These are phyloP conservation scores for Chernovozyma sophiae-reginae DNA, from an alignment of 1,139 yeast species.

Conservation along the genomic window DNA sequence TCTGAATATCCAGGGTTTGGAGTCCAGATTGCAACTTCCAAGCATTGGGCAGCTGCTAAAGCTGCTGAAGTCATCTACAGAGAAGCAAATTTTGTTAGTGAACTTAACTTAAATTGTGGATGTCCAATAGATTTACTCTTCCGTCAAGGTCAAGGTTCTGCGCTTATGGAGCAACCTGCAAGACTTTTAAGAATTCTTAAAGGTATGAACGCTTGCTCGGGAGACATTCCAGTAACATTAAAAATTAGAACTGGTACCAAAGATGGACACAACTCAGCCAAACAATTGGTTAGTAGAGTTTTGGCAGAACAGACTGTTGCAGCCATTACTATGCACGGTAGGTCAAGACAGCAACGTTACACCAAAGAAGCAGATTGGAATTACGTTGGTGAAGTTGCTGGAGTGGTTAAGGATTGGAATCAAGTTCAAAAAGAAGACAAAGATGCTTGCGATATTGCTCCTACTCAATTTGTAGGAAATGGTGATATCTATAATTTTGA, in stretches of 20 bases:
- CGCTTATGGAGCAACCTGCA: constrained; percentile 85
- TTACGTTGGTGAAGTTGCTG: constrained; percentile 74
- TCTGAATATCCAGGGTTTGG: constrained; percentile 88
- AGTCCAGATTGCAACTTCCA: constrained; percentile 86
- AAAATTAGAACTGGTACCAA: constrained; percentile 89
- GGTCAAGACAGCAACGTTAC: constrained; percentile 94
- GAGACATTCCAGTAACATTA: constrained; percentile 87
- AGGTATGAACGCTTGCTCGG: constrained; percentile 85
- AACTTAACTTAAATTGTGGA: constrained; percentile 89
- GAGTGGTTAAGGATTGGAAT: constrained; percentile 59
- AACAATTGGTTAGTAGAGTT: constrained; percentile 62
- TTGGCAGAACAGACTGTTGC: constrained; percentile 78
- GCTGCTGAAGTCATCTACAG: constrained; percentile 76
- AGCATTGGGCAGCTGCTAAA: constrained; percentile 91
- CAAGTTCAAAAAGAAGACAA: constrained; percentile 49
- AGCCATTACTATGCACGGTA: constrained; percentile 91
- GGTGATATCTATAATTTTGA: constrained; percentile 87
- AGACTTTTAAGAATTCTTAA: constrained; percentile 71
- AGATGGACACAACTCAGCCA: constrained; percentile 86
- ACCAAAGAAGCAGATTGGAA: constrained; percentile 92
- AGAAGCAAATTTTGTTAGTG: constrained; percentile 56
- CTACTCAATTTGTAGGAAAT: constrained; percentile 73
- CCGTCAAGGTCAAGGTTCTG: constrained; percentile 94
- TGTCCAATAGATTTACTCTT: constrained; percentile 94
- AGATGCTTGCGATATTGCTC: constrained; percentile 44